These are phyloP conservation scores for Pyrenophora seminiperda DNA, from an alignment of 2,329 filamentous ascomycete species.

Conservation along the genomic window DNA sequence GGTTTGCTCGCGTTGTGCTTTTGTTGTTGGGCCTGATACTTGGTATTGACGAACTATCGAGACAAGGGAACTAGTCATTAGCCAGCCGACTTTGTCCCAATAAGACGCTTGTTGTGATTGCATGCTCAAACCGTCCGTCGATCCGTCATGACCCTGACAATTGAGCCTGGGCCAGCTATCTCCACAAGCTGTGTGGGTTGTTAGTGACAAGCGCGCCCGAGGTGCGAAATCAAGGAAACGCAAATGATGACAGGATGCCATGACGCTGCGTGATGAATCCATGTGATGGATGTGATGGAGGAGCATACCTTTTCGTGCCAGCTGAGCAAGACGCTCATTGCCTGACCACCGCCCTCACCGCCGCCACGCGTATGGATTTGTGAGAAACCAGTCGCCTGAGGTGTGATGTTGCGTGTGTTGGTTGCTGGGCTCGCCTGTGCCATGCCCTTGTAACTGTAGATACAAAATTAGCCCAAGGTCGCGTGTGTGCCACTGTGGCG, in stretches of 20 bases:
- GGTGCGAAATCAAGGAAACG: too few species aligned
- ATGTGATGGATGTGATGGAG: constrained; percentile 1
- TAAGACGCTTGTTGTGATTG: constrained; percentile 1
- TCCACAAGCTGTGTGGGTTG: constrained; percentile 71
- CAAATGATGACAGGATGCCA: too few species aligned
- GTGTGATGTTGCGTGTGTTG: constrained; percentile 58
- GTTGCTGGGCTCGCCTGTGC: constrained; percentile 44
- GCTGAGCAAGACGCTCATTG: constrained; percentile 95
- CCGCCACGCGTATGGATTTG: constrained; percentile 69
- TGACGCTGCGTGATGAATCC: too few species aligned
- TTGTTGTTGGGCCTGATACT: constrained; percentile 6
- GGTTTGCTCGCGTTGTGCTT: constrained; percentile 12
- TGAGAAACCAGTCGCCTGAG: constrained; percentile 86
- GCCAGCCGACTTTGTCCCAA: constrained; percentile 1
- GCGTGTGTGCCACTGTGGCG: neutral
- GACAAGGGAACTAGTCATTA: constrained; percentile 6
- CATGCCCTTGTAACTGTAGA: constrained; percentile 87
- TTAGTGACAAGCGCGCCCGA: constrained; percentile 18
- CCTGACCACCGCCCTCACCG: constrained; percentile 74
- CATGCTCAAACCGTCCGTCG: constrained; percentile 76
- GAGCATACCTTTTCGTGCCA: constrained; percentile 86
- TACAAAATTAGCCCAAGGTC: constrained; percentile 20
- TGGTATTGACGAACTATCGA: neutral
- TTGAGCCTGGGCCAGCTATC: constrained; percentile 83
- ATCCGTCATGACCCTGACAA: constrained; percentile 95